Percentiles rank a stretch among this genome's conserved stretches.
Conservation (phyloP, 257 asterid species). For the Plantago elongata region DNA sequence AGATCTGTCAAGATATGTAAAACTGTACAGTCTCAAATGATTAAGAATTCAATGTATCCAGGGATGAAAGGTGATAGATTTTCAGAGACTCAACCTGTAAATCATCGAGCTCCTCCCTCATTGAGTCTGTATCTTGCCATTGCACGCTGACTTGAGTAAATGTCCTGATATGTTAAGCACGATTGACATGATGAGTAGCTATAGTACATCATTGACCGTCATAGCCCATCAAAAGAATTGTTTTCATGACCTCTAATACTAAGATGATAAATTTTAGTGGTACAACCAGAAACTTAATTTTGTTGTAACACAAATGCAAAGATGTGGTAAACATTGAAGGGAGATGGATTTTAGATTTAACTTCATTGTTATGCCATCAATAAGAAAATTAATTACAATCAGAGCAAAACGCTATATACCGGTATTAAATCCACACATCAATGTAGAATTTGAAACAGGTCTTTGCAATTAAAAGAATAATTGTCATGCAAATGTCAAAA, state of each 20-base stretch:
- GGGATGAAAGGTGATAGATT: slow-evolving; percentile 8
- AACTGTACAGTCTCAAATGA: slow-evolving; percentile 20
- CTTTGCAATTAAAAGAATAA: too few species aligned
- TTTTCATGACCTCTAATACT: too few species aligned
- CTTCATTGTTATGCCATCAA: too few species aligned
- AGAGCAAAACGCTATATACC: too few species aligned
- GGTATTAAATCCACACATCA: neutral
- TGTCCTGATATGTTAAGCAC: slow-evolving; percentile 56
- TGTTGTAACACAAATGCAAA: too few species aligned
- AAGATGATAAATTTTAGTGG: too few species aligned
- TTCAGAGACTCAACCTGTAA: slow-evolving; percentile 50
- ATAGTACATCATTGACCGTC: too few species aligned
- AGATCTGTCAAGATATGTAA: slow-evolving; percentile 60
- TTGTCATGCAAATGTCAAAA: neutral
- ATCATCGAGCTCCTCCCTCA: slow-evolving; percentile 99
- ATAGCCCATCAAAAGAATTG: too few species aligned
- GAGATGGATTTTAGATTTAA: too few species aligned
- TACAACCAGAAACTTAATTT: too few species aligned
- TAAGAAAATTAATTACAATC: too few species aligned
- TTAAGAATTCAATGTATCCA: slow-evolving; percentile 16
- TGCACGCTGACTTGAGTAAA: slow-evolving; percentile 98
- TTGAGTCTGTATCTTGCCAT: slow-evolving; percentile 98
- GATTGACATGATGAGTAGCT: slow-evolving; percentile 17
- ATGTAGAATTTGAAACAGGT: neutral
- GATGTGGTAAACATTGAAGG: too few species aligned